phyloP scores from a whole-genome alignment of 192 early-diverging fungal species.

The Rhizophagus prolifer region DNA sequence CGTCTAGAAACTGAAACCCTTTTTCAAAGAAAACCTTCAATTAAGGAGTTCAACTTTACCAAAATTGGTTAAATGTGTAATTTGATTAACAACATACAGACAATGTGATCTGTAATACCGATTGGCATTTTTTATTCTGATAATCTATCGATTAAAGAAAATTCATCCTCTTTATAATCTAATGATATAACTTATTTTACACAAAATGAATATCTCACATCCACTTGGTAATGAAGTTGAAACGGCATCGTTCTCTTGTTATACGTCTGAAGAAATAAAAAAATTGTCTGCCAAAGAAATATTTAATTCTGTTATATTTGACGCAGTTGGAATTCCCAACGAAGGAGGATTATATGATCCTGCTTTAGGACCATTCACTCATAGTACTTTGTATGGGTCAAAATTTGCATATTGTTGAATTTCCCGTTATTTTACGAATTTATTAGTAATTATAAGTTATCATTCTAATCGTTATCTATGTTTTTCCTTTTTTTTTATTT shows the following conservation, averaged over 20 bases:
- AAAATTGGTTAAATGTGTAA: neutral
- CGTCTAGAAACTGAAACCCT: neutral
- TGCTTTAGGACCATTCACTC: slow-evolving; percentile 89
- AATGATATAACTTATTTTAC: too few species aligned
- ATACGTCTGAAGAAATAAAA: slow-evolving; percentile 80
- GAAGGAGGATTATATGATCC: slow-evolving; percentile 92
- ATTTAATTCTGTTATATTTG: slow-evolving; percentile 82
- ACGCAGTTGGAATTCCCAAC: slow-evolving; percentile 86
- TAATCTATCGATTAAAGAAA: too few species aligned
- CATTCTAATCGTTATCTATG: neutral
- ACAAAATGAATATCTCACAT: slow-evolving; percentile 80
- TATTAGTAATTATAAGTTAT: neutral
- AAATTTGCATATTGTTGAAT: neutral
- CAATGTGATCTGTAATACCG: too few species aligned
- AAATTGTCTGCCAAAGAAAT: slow-evolving; percentile 95
- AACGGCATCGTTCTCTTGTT: slow-evolving; percentile 92
- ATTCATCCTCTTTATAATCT: too few species aligned
- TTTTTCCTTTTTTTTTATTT: slow-evolving; percentile 9
- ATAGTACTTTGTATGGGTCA: slow-evolving; percentile 62
- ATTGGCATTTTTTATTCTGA: too few species aligned
- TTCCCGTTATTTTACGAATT: neutral
- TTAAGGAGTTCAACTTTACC: neutral
- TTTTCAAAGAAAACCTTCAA: neutral
- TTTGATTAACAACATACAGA: neutral
- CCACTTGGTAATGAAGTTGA: slow-evolving; percentile 79